Percentiles rank a stretch among this genome's conserved stretches.
Evolutionary conservation across 345 rosid species (phyloP).

Genomic region (Eucalyptus tenuipes): DNA sequence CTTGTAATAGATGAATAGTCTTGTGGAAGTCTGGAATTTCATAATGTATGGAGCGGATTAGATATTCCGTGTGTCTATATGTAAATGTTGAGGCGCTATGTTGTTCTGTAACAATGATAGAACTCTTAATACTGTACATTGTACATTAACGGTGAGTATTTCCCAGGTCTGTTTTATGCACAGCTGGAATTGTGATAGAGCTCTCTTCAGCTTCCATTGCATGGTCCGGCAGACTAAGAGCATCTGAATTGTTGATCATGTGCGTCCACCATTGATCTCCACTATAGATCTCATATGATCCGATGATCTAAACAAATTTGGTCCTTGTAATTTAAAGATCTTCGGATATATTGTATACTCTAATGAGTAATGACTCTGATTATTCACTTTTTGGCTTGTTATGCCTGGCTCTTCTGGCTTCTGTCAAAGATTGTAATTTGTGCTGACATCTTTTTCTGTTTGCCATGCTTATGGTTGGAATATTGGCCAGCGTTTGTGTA

Average conservation of each 20-base stretch:
- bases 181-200: background rate
- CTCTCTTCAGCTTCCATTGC: background rate
- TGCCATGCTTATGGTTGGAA: background rate
- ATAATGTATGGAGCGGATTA: background rate
- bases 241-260: background rate
- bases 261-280: background rate
- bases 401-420: background rate
- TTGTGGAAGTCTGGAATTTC: background rate
- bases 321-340: background rate
- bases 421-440: background rate
- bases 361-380: too few relatives aligned
- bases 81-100: background rate
- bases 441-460: background rate
- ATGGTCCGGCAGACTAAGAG: background rate
- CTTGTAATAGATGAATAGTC: rapidly evolving
- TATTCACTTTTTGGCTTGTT: background rate
- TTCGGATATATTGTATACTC: background rate
- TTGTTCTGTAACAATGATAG: background rate
- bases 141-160: background rate
- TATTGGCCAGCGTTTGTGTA: background rate
- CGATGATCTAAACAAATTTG: background rate
- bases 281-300: background rate
- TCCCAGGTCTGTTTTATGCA: background rate
- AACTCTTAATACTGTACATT: background rate
- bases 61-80: background rate